Evolutionary conservation across 352 stramenopile species (phyloP), one percentile per base, ranked within the genome.

Genomic region (Phytophthora cryptogea): DNA sequence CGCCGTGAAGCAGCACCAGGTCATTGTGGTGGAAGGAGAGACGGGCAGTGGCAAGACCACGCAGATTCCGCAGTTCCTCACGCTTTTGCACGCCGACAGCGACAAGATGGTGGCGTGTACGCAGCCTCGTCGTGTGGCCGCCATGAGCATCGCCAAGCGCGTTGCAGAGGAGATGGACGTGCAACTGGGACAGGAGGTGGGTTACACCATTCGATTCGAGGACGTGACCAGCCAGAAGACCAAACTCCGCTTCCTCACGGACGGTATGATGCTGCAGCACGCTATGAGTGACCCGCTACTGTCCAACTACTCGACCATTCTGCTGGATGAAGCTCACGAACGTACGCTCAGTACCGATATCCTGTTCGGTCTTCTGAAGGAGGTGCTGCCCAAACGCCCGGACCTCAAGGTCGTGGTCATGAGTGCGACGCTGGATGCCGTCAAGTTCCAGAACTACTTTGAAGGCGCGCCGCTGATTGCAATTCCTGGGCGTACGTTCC

Each of bases 201-300:
- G 98, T 14, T 99, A 99, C 73, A 99, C 95, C 9, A 99, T 99
- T 77, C 96, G 98, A 48, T 99, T 99, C 72, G 97, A 99, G 63
- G 97, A 99, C 74, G 79, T 96, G 40, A 98, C 78, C 31, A 78
- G 83, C 70, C 71, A 78, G 17, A 85, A 68, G 20, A 98, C 97
- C 8, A 76, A 87, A 45, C 52, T 95, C 41, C 80, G 82, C 14
- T 95, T 92, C 70, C 67, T 95, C 20, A 95, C 86, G 13, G 86
- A 95, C 40, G 86, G 86, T 76, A 99, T 99, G 95, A 75, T 99
- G 36, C 80, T 99, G 45, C 92, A 98, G 63, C 96, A 99, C 80
- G 90, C 88, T 47, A 96, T 99, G 88, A 97, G 82, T 48, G 97
- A 99, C 85, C 96, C 97, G 5, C 66, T 98, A 28, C 72, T 99